Evolutionary conservation across 176 grass and related monocot species (phyloP), one percentile per base, ranked within the genome.

Genomic region (Luzula sylvatica): DNA sequence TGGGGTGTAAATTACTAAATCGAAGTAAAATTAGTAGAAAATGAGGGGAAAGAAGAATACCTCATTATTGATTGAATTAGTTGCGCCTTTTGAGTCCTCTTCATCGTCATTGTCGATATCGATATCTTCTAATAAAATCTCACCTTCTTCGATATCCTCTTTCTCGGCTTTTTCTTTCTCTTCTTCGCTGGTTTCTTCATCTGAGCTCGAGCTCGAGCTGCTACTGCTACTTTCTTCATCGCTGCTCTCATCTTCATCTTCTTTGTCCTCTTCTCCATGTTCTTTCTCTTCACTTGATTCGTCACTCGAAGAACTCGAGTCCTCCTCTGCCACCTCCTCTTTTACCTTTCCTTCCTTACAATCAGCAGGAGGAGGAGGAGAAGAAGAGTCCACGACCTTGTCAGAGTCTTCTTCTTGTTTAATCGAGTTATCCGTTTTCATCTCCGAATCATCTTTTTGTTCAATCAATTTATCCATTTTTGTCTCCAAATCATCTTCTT

Each of bases 91-190:
- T 0, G 62, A 60, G 13, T 23, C 38, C 1, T 15, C 56, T 60
- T 60, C 64, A 44, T 49, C 50, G 23, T 66, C 71, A 26, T 82
- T 81, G 19, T 77, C 57, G 3, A 50, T 65, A 15, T 92, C 78
- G 3, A 50, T 67, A 19, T 15, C 65, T 19, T 45, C 56, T 35
- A 60, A 42, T 14, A 73, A 20, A 53, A 95, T 73, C 53, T 88
- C 83, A 8, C 77, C 73, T 68, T 95, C 83, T 58, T 95, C 89
- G 21, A 95, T 22, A 17, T 82, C 66, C 53, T 50, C 61, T 13
- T 68, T 58, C 2, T 71, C 46, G 64, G 18, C 52, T 28, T 43
- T 46, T 20, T 13, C 45, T 52, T 6, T 65, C 39, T 4, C 50
- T 52, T 42, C 55, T 2, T 23, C 59, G 53, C 2, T 53, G 3